Base-by-base conservation (phyloP, 495 filamentous ascomycete species). In the Penicillium steckii region DNA sequence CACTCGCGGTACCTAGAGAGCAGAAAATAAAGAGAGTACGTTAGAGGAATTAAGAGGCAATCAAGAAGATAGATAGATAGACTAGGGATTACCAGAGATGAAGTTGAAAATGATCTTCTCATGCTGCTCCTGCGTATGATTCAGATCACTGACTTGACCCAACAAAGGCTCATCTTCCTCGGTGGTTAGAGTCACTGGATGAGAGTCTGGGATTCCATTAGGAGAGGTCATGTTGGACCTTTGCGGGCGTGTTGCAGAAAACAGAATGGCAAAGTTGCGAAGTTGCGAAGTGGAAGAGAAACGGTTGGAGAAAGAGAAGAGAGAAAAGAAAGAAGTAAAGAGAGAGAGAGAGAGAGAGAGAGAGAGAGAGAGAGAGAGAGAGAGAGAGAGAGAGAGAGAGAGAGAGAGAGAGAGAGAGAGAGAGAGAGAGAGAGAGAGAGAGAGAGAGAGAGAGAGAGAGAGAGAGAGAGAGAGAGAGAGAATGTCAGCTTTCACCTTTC, bases 121-220 rank as follows among this genome's bases (percentile, higher is more conserved):
- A 3, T 76, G 68, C 13, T 86, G 80, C 47, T 76, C 68, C 73
- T 94, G 91, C 27, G 78, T 77, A 4, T 82, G 88, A 70, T 90
- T 87, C 45, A 83, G 88, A 71, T 90, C 87, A 46, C 89, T 89
- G 19, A 82, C 73, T 38, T 80, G 68, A 40, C 89, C 90, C 22
- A 96, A 79, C 27, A 96, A 73, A 44, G 91, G 91, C 60, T 92
- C 89, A 35, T 84, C 75, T 62, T 94, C 90, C 26, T 65, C 72
- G 13, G 52, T 25, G 13, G 61, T 66, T 33, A 65, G 50, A 21
- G 53, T 56, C 10, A 46, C 44, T 12, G 69, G 64, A 47, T 72
- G 61, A 18, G 54, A 46, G 46, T 75, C 57, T 3, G 77, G 77
- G 23, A 80, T 78, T 50, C 77, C 79, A 21, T 80, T 79, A 33